phyloP scores from a whole-genome alignment of 306 rosid species.

The Vachellia pachyceras region DNA sequence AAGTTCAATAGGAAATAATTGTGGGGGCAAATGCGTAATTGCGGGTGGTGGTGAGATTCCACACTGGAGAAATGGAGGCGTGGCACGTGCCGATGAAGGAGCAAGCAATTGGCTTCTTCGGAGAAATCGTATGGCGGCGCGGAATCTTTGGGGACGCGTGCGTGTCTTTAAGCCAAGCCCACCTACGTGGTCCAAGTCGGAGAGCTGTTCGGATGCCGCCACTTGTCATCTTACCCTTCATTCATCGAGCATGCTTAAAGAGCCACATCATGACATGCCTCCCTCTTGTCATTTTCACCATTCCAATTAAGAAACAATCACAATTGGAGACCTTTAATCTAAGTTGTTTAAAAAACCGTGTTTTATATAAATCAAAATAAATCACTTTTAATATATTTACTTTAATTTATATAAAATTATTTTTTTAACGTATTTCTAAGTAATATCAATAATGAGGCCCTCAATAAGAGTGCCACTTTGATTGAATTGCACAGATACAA shows the following conservation, averaged over 20 bases:
- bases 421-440: too few relatives aligned
- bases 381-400: too few relatives aligned
- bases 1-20: not conserved
- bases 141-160: slow-evolving; percentile 82
- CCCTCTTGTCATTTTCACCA: not conserved
- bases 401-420: too few relatives aligned
- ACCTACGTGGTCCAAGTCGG: slow-evolving; percentile 53
- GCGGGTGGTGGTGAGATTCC: not conserved
- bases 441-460: too few relatives aligned
- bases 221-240: slow-evolving; percentile 34
- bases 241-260: not conserved
- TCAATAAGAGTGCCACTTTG: too few relatives aligned
- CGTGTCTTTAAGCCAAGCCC: slow-evolving; percentile 63
- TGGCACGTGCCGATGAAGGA: slow-evolving; percentile 49
- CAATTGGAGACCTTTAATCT: too few relatives aligned
- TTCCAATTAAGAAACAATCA: not conserved
- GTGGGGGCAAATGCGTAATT: not conserved
- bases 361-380: too few relatives aligned
- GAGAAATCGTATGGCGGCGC: slow-evolving; percentile 78
- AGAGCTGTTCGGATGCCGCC: slow-evolving; percentile 50
- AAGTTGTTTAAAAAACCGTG: too few relatives aligned
- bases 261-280: not conserved
- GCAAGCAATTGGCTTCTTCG: not conserved
- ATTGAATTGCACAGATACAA: too few relatives aligned
- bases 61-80: not conserved